A percentile compares a stretch with the other conserved stretches of the same genome.
Conservation (phyloP, 139 green algal genomes). For the Limnomonas spitsbergensis region DNA sequence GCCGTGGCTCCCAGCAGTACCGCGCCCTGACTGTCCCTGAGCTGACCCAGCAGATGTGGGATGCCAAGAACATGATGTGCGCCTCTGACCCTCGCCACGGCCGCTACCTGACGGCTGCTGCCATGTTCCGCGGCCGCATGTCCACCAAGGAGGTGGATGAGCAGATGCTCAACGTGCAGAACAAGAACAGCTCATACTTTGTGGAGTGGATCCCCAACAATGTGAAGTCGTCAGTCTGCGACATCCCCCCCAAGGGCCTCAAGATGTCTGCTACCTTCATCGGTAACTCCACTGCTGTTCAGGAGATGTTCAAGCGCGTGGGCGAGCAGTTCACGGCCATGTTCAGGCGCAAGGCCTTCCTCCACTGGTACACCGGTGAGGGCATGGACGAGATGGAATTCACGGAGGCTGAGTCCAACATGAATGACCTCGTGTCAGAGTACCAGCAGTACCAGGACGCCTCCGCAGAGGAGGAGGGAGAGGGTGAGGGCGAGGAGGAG, state of each 20-base stretch:
- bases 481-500: constrained; percentile 47
- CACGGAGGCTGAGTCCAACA: constrained; percentile 83
- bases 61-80: constrained; percentile 99
- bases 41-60: constrained; percentile 96
- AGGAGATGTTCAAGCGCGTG: constrained; percentile 92
- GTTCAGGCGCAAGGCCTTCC: constrained; percentile 95
- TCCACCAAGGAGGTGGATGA: constrained; percentile 89
- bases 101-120: constrained; percentile 87
- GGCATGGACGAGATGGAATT: constrained; percentile 99
- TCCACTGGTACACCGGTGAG: constrained; percentile 97
- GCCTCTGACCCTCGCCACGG: constrained; percentile 91
- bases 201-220: constrained; percentile 99
- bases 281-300: constrained; percentile 94
- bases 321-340: constrained; percentile 95
- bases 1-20: constrained; percentile 90
- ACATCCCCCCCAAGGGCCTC: constrained; percentile 92
- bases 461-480: constrained; percentile 85
- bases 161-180: constrained; percentile 98
- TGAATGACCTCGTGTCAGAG: constrained; percentile 91
- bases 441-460: constrained; percentile 99
- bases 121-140: constrained; percentile 81
- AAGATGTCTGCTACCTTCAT: constrained; percentile 96
- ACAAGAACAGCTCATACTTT: constrained; percentile 97
- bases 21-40: constrained; percentile 85
- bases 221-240: constrained; percentile 93